Base-by-base conservation (phyloP, 441 rosid species). In the Populus tomentosa region DNA sequence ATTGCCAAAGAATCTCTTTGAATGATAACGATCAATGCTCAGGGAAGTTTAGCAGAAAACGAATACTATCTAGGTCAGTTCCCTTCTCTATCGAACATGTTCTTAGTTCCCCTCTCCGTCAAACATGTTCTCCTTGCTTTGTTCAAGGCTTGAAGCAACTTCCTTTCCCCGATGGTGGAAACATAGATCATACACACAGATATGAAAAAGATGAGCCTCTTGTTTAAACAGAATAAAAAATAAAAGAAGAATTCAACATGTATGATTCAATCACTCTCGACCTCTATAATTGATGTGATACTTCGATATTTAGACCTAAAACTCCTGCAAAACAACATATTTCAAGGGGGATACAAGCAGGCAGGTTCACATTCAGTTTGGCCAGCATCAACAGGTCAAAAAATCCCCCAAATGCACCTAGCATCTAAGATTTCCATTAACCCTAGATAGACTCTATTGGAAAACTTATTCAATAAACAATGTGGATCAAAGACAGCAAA, bases 281-380 rank as follows among this genome's bases (percentile, higher is more conserved):
- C 21, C 61, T 16, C 21, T 53, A 18, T 53, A 53, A 16, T 5
- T 53, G 61, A 53, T 1, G 61, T 53, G 61, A 53, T 53, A 18
- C n/a, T 53, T 53, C 1, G 21, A 18, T 53, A 53, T 53, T 53
- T 53, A 18, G 7, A 6, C 61, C 61, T 5, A 53, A 53, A 53
- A 20, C 83, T 53, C 61, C 61, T 53, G 61, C n/a, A 16, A 53
- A 53, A 53, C 61, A 16, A 18, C 21, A 53, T 6, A 81, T 53
- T 53, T 53, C 61, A 18, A 7, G 16, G 61, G 61, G 61, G 1
- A 6, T 53, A 53, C n/a, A 18, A 6, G 61, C 61, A 16, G 8
- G 8, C 61, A 53, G 61, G 61, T 53, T 53, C 61, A 18, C 21
- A 53, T 53, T 53, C 61, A 53, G 61, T 53, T 53, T 53, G 21